Evolutionary conservation across 2,329 filamentous ascomycete genomes (phyloP).

Genomic region (Penicillium sp.): DNA sequence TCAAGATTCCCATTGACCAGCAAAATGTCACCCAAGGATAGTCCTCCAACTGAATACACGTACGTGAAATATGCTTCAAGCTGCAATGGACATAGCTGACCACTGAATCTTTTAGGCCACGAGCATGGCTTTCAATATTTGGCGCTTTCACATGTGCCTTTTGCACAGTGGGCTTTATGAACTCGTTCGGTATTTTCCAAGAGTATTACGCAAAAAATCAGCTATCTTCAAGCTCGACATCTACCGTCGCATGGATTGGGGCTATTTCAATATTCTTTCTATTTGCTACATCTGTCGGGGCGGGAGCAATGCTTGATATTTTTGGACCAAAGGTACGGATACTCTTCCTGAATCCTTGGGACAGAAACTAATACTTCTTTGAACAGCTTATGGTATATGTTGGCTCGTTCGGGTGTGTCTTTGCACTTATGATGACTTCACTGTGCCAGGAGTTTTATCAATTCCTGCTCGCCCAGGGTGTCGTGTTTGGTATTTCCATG

Average conservation of each 20-base stretch:
- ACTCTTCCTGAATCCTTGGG: no score
- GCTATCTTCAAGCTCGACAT: conserved; percentile 27
- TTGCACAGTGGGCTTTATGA: conserved; percentile 42
- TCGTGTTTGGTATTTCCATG: conserved; percentile 35
- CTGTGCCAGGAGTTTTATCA: conserved; percentile 40
- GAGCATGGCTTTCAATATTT: conserved; percentile 30
- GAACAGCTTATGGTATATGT: conserved; percentile 29
- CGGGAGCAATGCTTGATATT: conserved; percentile 34
- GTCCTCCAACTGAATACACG: conserved; percentile 27
- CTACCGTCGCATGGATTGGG: conserved; percentile 38
- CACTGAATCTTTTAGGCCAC: conserved; percentile 16
- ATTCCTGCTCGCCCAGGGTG: conserved; percentile 41
- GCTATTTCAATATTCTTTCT: conserved; percentile 35
- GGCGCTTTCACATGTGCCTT: conserved; percentile 35
- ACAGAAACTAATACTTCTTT: no score
- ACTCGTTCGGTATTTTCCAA: conserved; percentile 41
- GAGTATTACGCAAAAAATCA: conserved; percentile 33
- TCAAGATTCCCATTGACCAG: neutral
- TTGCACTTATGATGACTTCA: conserved; percentile 41
- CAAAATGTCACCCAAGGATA: neutral
- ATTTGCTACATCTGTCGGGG: conserved; percentile 29
- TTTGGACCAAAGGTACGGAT: conserved; percentile 32
- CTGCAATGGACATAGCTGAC: neutral
- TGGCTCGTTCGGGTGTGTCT: conserved; percentile 30
- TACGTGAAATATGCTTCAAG: conserved; percentile 6